Evolutionary conservation across 2,329 filamentous ascomycete genomes (phyloP).

Genomic region (Claviceps cyperi): DNA sequence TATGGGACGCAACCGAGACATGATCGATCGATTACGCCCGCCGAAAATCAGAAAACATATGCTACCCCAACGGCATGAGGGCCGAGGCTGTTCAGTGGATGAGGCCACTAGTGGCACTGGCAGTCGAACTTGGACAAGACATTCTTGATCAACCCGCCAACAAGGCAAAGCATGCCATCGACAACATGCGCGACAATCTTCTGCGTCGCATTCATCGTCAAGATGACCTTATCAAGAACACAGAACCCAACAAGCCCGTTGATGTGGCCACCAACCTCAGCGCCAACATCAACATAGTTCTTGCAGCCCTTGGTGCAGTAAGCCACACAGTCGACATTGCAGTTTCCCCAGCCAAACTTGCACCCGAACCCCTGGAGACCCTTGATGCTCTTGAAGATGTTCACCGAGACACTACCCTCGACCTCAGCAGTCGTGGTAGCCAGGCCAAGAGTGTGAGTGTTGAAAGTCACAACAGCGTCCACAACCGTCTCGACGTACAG

Average conservation of each 20-base stretch:
- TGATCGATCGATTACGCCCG: neutral
- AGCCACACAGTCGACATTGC: constrained; percentile 24
- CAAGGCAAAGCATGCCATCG: constrained; percentile 18
- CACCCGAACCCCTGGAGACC: constrained; percentile 12
- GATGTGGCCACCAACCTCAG: constrained; percentile 12
- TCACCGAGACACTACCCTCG: constrained; percentile 12
- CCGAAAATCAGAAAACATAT: neutral
- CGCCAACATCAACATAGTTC: constrained; percentile 22
- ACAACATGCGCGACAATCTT: constrained; percentile 14
- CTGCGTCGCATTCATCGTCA: constrained; percentile 14
- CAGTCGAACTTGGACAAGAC: constrained; percentile 19
- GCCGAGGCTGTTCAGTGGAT: neutral
- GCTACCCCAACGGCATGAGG: too few relatives aligned
- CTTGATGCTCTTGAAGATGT: constrained; percentile 12
- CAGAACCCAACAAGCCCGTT: constrained; percentile 18
- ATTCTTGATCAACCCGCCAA: constrained; percentile 16
- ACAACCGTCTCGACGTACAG: constrained; percentile 18
- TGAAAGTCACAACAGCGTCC: constrained; percentile 23
- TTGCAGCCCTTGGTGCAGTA: constrained; percentile 23
- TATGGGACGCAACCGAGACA: constrained; percentile 1
- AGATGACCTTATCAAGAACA: constrained; percentile 18
- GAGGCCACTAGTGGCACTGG: constrained; percentile 15
- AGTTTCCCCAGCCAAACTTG: constrained; percentile 17
- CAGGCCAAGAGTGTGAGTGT: constrained; percentile 20
- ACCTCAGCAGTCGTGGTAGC: constrained; percentile 13